Evolutionary conservation across 805 yeast species (phyloP).

Genomic region (Zygoascus ofunaensis): DNA sequence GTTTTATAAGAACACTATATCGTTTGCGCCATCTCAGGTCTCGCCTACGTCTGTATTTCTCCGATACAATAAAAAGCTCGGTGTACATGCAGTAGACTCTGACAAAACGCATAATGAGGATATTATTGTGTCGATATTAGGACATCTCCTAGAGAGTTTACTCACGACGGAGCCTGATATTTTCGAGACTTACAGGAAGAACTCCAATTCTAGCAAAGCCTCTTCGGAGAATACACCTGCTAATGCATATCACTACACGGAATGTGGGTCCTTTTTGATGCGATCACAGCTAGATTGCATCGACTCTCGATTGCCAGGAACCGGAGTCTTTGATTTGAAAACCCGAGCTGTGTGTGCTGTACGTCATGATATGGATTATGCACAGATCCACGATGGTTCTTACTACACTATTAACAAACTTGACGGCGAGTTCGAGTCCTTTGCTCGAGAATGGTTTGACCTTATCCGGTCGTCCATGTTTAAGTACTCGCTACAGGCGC

Average conservation of each 20-base stretch:
- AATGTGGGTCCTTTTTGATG: constrained; percentile 59
- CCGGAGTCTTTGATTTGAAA: constrained; percentile 85
- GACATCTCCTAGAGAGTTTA: constrained; percentile 69
- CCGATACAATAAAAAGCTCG: constrained; percentile 33
- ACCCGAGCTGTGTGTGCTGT: constrained; percentile 86
- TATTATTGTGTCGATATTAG: constrained; percentile 60
- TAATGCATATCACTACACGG: constrained; percentile 63
- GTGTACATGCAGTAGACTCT: constrained; percentile 54
- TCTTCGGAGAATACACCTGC: background rate
- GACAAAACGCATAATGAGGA: constrained; percentile 63
- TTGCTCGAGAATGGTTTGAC: constrained; percentile 70
- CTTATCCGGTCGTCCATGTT: constrained; percentile 65
- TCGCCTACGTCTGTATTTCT: constrained; percentile 53
- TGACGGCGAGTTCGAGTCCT: constrained; percentile 67
- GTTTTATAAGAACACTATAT: constrained; percentile 30
- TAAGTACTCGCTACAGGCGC: constrained; percentile 82
- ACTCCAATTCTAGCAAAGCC: constrained; percentile 7
- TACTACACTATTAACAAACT: constrained; percentile 57
- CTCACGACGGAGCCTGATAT: constrained; percentile 52
- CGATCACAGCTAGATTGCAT: constrained; percentile 87
- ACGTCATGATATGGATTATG: constrained; percentile 62
- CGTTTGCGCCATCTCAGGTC: constrained; percentile 38
- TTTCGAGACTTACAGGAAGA: constrained; percentile 36
- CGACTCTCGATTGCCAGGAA: constrained; percentile 71
- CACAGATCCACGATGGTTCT: constrained; percentile 47